A percentile compares a stretch with the other conserved stretches of the same genome.
Evolutionary conservation across 2,329 filamentous ascomycete genomes (phyloP).

Genomic region (Sodiomyces alkalinus): DNA sequence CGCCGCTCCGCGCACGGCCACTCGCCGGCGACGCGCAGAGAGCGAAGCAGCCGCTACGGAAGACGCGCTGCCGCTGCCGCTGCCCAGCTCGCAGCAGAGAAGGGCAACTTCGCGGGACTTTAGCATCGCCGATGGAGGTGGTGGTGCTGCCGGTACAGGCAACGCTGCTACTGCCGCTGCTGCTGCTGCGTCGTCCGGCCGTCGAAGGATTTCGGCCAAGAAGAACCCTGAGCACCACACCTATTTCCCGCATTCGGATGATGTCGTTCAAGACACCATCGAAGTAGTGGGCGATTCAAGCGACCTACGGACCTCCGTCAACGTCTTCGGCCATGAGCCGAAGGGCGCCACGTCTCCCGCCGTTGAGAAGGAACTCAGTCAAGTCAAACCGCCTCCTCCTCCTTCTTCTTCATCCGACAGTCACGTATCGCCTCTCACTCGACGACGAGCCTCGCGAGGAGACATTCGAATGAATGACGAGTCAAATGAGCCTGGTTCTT

Average conservation of each 20-base stretch:
- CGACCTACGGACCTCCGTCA: conserved; percentile 15
- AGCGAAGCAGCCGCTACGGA: conserved; percentile 9
- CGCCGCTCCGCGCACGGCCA: conserved; percentile 11
- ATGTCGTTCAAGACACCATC: conserved; percentile 41
- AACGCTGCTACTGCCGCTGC: too few species aligned
- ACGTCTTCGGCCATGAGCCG: conserved; percentile 8
- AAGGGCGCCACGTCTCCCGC: not conserved
- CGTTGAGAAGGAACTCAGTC: not conserved
- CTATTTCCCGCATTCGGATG: conserved; percentile 10
- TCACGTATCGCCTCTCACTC: too few species aligned
- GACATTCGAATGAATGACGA: too few species aligned
- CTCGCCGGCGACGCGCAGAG: conserved; percentile 15
- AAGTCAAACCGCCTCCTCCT: too few species aligned
- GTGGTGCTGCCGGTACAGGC: too few species aligned
- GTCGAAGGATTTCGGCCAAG: conserved; percentile 23
- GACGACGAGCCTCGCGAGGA: too few species aligned
- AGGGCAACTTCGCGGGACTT: conserved; percentile 8
- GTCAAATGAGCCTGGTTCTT: too few species aligned
- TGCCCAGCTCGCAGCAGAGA: conserved; percentile 4
- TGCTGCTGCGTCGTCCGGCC: conserved; percentile 10
- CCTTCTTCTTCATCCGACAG: too few species aligned
- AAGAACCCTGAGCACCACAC: conserved; percentile 17
- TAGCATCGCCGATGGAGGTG: conserved; percentile 3
- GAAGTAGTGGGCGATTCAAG: conserved; percentile 31
- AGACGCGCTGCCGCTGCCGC: conserved; percentile 4